Conservation (phyloP, 192 early-diverging fungal genomes). For the Podila clonocystis region DNA sequence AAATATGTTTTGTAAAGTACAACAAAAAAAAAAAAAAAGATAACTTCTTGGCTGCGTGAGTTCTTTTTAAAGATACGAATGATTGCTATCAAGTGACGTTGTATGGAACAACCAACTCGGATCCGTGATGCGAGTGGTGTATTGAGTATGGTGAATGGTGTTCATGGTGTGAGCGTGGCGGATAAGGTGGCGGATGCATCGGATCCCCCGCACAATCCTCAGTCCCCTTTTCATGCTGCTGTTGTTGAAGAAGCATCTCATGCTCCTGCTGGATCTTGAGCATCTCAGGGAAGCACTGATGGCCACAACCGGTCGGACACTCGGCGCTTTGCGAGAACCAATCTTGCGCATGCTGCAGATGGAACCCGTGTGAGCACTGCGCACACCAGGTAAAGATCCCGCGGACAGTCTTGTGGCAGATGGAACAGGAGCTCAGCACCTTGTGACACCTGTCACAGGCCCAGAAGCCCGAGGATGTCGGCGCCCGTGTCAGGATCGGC, state of each 20-base stretch:
- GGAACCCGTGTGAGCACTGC: constrained; percentile 84
- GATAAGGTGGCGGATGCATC: not conserved
- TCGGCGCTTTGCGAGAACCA: constrained; percentile 72
- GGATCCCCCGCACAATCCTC: not conserved
- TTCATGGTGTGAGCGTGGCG: not conserved
- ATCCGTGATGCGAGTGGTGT: not conserved
- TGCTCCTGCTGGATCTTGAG: constrained; percentile 46
- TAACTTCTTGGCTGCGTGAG: too few species aligned
- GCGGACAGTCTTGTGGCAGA: constrained; percentile 77
- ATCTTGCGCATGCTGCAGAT: constrained; percentile 72
- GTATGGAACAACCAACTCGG: not conserved
- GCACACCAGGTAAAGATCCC: constrained; percentile 85
- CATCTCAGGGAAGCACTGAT: constrained; percentile 66
- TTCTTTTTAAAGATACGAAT: not conserved
- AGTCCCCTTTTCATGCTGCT: constrained; percentile 6
- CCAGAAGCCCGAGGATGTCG: constrained; percentile 60
- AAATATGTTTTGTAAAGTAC: too few species aligned
- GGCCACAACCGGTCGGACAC: constrained; percentile 83
- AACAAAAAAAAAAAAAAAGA: too few species aligned
- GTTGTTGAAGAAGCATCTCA: constrained; percentile 21
- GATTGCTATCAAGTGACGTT: not conserved
- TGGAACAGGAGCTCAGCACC: constrained; percentile 70
- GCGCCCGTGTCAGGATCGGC: constrained; percentile 55
- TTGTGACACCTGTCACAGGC: constrained; percentile 75
- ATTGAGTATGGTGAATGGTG: not conserved